Evolutionary conservation across 148 eudicot species (phyloP).

Genomic region (Tetragonia tetragonoides): DNA sequence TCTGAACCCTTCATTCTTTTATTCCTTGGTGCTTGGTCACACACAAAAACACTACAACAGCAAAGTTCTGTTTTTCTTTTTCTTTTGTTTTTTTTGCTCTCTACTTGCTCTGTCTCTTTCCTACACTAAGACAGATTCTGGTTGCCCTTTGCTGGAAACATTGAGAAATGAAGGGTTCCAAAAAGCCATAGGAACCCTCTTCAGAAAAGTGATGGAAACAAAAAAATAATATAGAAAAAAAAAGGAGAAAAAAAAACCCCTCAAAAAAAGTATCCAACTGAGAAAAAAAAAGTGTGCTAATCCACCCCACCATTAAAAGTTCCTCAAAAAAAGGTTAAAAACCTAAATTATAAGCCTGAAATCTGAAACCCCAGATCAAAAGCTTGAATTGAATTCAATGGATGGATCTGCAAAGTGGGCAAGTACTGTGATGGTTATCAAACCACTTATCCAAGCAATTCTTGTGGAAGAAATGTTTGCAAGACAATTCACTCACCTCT

Average conservation of each 20-base stretch:
- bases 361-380: background rate
- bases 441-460: conserved; percentile 74
- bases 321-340: background rate
- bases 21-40: conserved; percentile 14
- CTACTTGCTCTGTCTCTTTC: background rate
- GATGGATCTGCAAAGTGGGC: conserved; percentile 80
- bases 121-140: conserved; percentile 2
- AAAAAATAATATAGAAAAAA: background rate
- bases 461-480: conserved; percentile 82
- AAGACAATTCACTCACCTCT: conserved; percentile 66
- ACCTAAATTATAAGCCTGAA: background rate
- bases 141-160: conserved; percentile 14
- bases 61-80: conserved; percentile 16
- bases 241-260: background rate
- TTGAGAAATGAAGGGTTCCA: conserved; percentile 12
- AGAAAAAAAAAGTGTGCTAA: background rate
- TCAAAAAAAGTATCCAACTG: background rate
- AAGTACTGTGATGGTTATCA: conserved; percentile 54
- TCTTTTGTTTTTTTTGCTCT: background rate
- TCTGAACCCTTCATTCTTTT: conserved; percentile 23
- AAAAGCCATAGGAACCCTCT: conserved; percentile 17
- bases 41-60: conserved; percentile 28
- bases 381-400: conserved; percentile 12
- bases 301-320: background rate
- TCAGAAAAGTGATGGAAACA: background rate